A percentile compares a stretch with the other conserved stretches of the same genome.
phyloP scores from a whole-genome alignment of 2,329 filamentous ascomycete species.

The Polychaeton citri region DNA sequence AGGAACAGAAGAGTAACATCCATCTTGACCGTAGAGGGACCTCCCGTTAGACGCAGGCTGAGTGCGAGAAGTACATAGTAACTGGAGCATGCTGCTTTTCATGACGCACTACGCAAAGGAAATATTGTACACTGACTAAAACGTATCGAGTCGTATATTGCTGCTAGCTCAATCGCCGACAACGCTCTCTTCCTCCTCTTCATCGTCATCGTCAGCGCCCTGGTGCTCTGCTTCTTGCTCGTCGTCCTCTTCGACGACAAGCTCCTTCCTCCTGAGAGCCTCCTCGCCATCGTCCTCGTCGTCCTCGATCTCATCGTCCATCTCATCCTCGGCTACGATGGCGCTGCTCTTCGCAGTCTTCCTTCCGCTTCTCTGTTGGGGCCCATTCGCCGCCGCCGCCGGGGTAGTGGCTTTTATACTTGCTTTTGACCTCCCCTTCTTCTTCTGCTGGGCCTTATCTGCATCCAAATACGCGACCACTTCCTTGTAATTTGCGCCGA shows the following conservation, averaged over 20 bases:
- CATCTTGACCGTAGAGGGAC: too few relatives aligned
- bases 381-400: constrained; percentile 10
- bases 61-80: too few relatives aligned
- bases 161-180: background rate
- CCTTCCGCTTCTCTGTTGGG: constrained; percentile 23
- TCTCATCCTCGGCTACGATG: constrained; percentile 28
- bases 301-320: constrained; percentile 27
- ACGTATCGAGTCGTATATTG: too few relatives aligned
- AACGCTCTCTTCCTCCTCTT: background rate
- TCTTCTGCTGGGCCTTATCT: constrained; percentile 37
- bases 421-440: constrained; percentile 31
- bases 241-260: constrained; percentile 26
- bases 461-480: constrained; percentile 70
- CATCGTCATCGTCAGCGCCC: background rate
- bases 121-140: too few relatives aligned
- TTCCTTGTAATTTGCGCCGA: constrained; percentile 78
- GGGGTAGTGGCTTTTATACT: constrained; percentile 20
- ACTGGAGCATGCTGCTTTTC: too few relatives aligned
- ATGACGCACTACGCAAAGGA: too few relatives aligned
- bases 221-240: constrained; percentile 10
- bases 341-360: constrained; percentile 23
- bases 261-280: constrained; percentile 41
- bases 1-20: too few relatives aligned
- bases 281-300: constrained; percentile 18
- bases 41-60: too few relatives aligned